Conservation (phyloP, 495 filamentous ascomycete species). For the Podospora didyma region DNA sequence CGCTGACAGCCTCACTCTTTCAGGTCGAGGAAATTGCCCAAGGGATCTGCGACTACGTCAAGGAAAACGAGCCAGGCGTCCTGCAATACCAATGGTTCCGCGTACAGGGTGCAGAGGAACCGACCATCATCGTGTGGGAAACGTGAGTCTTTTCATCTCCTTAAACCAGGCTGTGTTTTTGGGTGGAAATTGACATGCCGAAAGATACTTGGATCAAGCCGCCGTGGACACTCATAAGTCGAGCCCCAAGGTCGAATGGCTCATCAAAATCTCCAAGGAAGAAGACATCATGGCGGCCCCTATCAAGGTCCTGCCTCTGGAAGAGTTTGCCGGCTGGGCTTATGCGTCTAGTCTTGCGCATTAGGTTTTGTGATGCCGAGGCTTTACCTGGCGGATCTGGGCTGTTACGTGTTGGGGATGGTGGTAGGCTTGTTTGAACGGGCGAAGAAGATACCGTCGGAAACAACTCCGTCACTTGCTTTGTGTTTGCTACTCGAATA, state of each 20-base stretch:
- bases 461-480: too few relatives aligned
- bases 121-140: conserved; percentile 21
- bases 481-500: too few relatives aligned
- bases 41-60: conserved; percentile 9
- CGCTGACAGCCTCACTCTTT: not conserved
- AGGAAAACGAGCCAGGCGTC: conserved; percentile 21
- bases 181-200: not conserved
- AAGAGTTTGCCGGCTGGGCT: not conserved
- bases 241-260: conserved; percentile 14
- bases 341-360: too few relatives aligned
- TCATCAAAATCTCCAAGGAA: conserved; percentile 11
- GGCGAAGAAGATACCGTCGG: too few relatives aligned
- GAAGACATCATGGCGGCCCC: conserved; percentile 16
- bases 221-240: conserved; percentile 18
- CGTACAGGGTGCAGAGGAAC: conserved; percentile 7
- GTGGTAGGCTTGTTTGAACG: too few relatives aligned
- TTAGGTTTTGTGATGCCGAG: too few relatives aligned
- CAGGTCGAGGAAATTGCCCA: conserved; percentile 22
- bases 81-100: conserved; percentile 25
- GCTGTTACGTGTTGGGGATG: too few relatives aligned
- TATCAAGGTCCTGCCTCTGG: conserved; percentile 13
- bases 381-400: too few relatives aligned
- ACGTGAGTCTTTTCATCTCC: conserved; percentile 12
- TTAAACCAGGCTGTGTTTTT: too few relatives aligned
- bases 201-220: conserved; percentile 20